Base-by-base conservation (phyloP, 2,329 filamentous ascomycete species). In the Diaporthe aspalathi region DNA sequence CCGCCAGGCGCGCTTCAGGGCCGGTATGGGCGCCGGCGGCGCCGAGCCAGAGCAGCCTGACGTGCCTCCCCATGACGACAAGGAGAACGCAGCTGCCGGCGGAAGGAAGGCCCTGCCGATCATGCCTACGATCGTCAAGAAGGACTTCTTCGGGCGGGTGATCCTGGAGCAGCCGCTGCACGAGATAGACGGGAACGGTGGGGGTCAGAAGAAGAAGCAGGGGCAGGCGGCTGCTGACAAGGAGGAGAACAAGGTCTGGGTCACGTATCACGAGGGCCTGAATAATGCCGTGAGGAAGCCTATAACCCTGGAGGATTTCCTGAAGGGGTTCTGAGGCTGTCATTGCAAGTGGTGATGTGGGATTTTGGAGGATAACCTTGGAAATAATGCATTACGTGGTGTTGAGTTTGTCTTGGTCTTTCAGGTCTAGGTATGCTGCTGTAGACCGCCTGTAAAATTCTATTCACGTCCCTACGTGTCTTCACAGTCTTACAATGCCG, bases 271-370 rank as follows among this genome's bases (percentile, higher is more conserved):
- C 77, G 95, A 98, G 83, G 95, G 95, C 0, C 91, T 94, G 79
- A 96, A 94, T 70, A 97, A 98, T 85, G 95, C 95, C 14, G 95
- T 98, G 73, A 88, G 93, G 80, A 97, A 97, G 80, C 93, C 94
- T 2, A 90, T 98, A 73, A 93, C 93, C 11, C 80, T 97, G 79
- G 87, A 89, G 73, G 95, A 97, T 80, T 88, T 98, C 76, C 82
- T 97, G 85, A 86, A 84, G 70, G 91, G 89, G 3, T 78, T 94
- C 71, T 92, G 81, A 75, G 71, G 1, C n/a, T 14, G n/a, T 20
- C 5, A 57, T 27, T 11, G 20, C 35, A 12, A 12, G 4, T 16
- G 27, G 24, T 4, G 7, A 7, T 1, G 47, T 8, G 29, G 4
- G 14, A n/a, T 3, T 45, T 24, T 56, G 5, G 5, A 38, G 27